Conservation (phyloP, 2,329 filamentous ascomycete species). For the Claviceps capensis region DNA sequence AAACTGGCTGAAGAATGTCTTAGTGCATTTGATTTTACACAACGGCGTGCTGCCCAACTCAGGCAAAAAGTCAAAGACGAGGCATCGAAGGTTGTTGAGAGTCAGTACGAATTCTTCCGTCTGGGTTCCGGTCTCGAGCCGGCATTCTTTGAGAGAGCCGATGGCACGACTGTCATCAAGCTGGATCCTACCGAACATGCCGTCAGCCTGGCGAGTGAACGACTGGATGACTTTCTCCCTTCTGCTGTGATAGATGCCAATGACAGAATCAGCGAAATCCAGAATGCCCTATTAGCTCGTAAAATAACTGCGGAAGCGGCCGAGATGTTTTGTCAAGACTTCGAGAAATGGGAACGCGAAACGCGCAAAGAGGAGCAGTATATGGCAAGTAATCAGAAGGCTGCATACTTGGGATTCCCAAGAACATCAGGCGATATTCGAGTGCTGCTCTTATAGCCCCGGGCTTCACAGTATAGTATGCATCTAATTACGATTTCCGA, state of each 20-base stretch:
- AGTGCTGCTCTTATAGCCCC: slow-evolving; percentile 31
- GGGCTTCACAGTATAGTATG: no score
- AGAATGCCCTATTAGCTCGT: slow-evolving; percentile 57
- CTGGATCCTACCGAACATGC: slow-evolving; percentile 33
- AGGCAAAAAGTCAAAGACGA: slow-evolving; percentile 41
- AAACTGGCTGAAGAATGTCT: slow-evolving; percentile 43
- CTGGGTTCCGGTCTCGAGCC: slow-evolving; percentile 57
- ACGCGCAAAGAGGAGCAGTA: slow-evolving; percentile 29
- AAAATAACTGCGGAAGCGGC: slow-evolving; percentile 73
- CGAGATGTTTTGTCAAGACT: slow-evolving; percentile 72
- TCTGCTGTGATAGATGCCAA: slow-evolving; percentile 87
- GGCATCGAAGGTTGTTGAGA: slow-evolving; percentile 44
- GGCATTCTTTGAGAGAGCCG: slow-evolving; percentile 45
- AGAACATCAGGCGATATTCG: slow-evolving; percentile 47
- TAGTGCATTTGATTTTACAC: slow-evolving; percentile 49
- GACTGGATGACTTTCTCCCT: slow-evolving; percentile 79
- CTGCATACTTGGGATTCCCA: slow-evolving; percentile 32
- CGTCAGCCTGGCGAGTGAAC: slow-evolving; percentile 57
- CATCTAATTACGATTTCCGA: no score
- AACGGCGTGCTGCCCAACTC: slow-evolving; percentile 39
- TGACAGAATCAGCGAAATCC: slow-evolving; percentile 62
- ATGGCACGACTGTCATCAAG: slow-evolving; percentile 12
- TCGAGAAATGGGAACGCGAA: slow-evolving; percentile 46
- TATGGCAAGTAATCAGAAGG: slow-evolving; percentile 12
- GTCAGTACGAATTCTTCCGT: slow-evolving; percentile 61